Conservation (phyloP, 768 basidiomycete species). For the Cystofilobasidium macerans region DNA sequence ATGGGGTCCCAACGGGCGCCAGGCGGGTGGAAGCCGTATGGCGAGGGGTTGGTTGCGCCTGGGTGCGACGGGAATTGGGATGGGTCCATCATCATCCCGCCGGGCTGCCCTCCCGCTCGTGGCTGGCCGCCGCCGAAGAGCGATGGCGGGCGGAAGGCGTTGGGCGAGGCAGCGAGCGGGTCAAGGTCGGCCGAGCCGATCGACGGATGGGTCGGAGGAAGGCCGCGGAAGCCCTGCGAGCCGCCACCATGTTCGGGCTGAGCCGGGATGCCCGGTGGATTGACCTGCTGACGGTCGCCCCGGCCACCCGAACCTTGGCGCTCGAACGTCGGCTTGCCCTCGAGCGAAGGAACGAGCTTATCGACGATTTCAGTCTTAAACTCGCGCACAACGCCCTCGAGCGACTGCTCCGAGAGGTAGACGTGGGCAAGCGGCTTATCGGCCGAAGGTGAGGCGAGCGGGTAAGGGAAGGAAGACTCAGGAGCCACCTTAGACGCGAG, state of each 20-base stretch:
- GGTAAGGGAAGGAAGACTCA: not conserved
- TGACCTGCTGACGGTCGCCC: not conserved
- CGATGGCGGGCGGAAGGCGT: conserved; percentile 18
- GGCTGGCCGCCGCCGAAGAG: not conserved
- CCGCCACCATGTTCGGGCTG: not conserved
- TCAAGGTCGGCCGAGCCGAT: conserved; percentile 23
- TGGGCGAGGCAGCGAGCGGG: conserved; percentile 23
- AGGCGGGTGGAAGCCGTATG: conserved; percentile 1
- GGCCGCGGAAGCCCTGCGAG: not conserved
- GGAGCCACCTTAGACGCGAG: conserved; percentile 5
- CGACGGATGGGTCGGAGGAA: not conserved
- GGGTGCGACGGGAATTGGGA: not conserved
- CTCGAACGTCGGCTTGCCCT: not conserved
- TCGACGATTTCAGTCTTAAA: conserved; percentile 20
- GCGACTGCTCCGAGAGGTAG: conserved; percentile 1
- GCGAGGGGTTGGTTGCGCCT: not conserved
- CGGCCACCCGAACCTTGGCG: not conserved
- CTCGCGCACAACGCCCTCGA: not conserved
- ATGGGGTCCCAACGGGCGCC: conserved; percentile 22
- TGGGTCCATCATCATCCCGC: conserved; percentile 3
- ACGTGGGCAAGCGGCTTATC: conserved; percentile 6
- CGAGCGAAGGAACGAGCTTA: conserved; percentile 8
- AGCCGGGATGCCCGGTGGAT: not conserved
- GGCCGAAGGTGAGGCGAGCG: not conserved
- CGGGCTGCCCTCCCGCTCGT: not conserved